Conservation (phyloP, 2,329 filamentous ascomycete genomes). For the Penicillium italicum region DNA sequence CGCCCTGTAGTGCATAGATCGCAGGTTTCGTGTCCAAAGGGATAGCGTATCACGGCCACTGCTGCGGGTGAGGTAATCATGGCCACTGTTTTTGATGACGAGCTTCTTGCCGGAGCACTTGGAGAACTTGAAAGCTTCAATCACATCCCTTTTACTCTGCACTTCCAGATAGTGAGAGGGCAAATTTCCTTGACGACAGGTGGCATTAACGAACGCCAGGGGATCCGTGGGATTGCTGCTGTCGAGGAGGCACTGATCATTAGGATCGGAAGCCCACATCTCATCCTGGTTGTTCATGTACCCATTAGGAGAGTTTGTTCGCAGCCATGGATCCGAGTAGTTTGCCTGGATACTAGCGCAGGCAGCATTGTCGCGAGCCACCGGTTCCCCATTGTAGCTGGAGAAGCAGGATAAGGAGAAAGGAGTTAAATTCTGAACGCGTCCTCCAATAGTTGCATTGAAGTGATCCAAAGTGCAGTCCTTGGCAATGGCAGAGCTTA, state of each 20-base stretch:
- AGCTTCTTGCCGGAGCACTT: slow-evolving; percentile 9
- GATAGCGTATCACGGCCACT: slow-evolving; percentile 28
- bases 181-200: neutral
- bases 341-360: neutral
- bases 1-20: neutral
- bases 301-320: slow-evolving; percentile 16
- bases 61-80: slow-evolving; percentile 35
- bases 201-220: neutral
- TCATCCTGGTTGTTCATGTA: slow-evolving; percentile 25
- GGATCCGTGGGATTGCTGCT: slow-evolving; percentile 10
- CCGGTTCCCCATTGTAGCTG: neutral
- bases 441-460: neutral
- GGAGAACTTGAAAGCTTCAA: slow-evolving; percentile 8
- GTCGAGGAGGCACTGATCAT: slow-evolving; percentile 18
- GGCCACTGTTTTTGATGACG: slow-evolving; percentile 34
- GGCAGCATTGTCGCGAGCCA: neutral
- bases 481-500: neutral
- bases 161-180: slow-evolving; percentile 1
- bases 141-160: neutral
- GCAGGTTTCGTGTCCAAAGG: slow-evolving; percentile 31
- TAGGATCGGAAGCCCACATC: slow-evolving; percentile 19
- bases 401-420: neutral
- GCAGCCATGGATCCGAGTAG: slow-evolving; percentile 13
- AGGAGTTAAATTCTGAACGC: neutral
- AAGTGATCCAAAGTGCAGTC: neutral